Conservation (phyloP, 352 stramenopile species). For the Pythium rishiriense region DNA sequence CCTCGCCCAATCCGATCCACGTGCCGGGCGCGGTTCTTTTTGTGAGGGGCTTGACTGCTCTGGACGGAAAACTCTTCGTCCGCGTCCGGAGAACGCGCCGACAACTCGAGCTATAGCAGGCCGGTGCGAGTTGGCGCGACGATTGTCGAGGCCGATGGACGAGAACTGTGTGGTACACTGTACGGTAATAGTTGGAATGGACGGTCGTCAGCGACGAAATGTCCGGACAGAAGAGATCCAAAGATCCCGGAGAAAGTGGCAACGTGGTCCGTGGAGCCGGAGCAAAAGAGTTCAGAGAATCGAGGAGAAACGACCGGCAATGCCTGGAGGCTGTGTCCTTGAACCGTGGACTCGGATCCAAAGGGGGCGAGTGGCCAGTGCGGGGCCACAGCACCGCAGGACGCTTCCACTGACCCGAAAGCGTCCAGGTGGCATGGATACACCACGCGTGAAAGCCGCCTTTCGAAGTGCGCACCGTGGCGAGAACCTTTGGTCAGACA, state of each 20-base stretch:
- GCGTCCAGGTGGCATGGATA: background rate
- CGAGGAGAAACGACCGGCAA: background rate
- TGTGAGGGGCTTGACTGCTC: background rate
- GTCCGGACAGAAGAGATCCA: slow-evolving; percentile 10
- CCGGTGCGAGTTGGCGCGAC: background rate
- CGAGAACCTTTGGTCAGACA: background rate
- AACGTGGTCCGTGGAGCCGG: background rate
- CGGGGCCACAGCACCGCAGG: background rate
- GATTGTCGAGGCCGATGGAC: background rate
- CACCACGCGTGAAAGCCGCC: background rate
- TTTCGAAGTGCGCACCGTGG: background rate
- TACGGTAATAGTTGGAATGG: no score
- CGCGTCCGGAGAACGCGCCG: background rate
- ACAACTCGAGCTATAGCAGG: background rate
- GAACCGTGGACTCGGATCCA: background rate
- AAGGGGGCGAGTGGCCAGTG: background rate
- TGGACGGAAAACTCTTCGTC: slow-evolving; percentile 6
- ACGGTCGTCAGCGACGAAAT: slow-evolving; percentile 2
- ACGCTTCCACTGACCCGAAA: background rate
- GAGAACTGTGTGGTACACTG: no score
- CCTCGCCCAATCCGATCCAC: background rate
- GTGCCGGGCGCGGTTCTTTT: background rate
- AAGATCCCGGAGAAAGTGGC: slow-evolving; percentile 1
- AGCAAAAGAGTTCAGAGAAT: slow-evolving; percentile 2
- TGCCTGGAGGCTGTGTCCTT: background rate